Base-by-base conservation (phyloP, 2,329 filamentous ascomycete species). In the Stromatinia cepivora region DNA sequence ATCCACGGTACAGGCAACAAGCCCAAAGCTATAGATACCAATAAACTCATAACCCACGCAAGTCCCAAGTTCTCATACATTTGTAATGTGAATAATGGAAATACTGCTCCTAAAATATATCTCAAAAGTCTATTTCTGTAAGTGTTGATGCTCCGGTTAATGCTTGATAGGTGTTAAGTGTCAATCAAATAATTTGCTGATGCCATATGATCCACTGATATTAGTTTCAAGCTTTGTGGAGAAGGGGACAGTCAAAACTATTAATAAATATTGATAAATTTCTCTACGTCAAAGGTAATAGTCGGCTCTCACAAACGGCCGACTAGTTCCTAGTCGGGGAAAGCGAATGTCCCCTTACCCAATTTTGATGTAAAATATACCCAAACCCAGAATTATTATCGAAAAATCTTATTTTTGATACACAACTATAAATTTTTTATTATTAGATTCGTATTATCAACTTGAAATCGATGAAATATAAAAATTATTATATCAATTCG, bases 31-130 rank as follows among this genome's bases (percentile, higher is more conserved):
- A 88, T 75, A 67, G 85, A 85, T 0, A 78, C 72, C 13, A 74
- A 61, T 0, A 72, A 80, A 79, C 3, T 76, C 77, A 77, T 79
- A 1, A 81, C 81, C 79, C 81, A 81, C 9, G 70, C 76, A 28
- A 80, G 78, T 3, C 79, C 79, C 25, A 82, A 71, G 0, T 57
- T 69, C 34, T 75, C 67, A 67, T 81, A 81, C 79, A 81, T 85
- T 69, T 87, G 85, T 0, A 89, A 78, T 0, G 85, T 85, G 71
- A 90, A 90, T 0, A 90, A 76, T 0, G 88, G 88, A 69, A 90
- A 90, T 0, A 80, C 84, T 1, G 83, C 85, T 0, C 85, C 86
- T 5, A 89, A 80, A 0, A 77, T 76, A 71, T 89, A 90, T 45
- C 88, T 79, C 3, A 85, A 79, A 7, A 90, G 79, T 1, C 84